phyloP scores from a whole-genome alignment of 2,329 filamentous ascomycete species.

The Colletotrichum orbiculare region DNA sequence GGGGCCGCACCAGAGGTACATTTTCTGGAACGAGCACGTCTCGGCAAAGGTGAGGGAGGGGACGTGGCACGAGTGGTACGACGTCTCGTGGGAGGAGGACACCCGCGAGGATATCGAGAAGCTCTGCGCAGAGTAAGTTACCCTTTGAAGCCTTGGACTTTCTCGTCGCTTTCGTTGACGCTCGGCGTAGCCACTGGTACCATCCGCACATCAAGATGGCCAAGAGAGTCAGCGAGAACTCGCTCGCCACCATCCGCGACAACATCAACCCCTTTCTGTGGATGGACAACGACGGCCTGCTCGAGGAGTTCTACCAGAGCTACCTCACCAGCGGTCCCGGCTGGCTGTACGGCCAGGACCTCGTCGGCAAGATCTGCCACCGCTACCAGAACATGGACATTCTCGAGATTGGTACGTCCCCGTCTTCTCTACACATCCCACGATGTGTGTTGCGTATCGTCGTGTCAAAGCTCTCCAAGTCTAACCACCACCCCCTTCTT shows the following conservation, averaged over 20 bases:
- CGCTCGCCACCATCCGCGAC: slow-evolving; percentile 12
- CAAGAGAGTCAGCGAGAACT: slow-evolving; percentile 10
- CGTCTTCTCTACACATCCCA: background rate
- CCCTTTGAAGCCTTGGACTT: too few species aligned
- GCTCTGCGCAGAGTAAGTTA: background rate
- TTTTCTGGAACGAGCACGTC: slow-evolving; percentile 23
- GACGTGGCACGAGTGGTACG: slow-evolving; percentile 5
- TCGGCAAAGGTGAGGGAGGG: slow-evolving; percentile 1
- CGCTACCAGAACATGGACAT: slow-evolving; percentile 10
- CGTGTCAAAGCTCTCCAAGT: too few species aligned
- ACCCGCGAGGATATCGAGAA: background rate
- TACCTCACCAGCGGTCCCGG: slow-evolving; percentile 16
- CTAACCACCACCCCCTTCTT: too few species aligned
- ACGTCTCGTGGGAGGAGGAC: slow-evolving; percentile 1
- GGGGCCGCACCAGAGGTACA: background rate
- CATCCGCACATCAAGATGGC: slow-evolving; percentile 1
- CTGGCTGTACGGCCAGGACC: slow-evolving; percentile 8
- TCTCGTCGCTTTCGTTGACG: too few species aligned
- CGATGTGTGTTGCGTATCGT: too few species aligned
- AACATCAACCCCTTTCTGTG: slow-evolving; percentile 18
- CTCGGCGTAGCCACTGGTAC: background rate
- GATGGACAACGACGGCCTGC: slow-evolving; percentile 23
- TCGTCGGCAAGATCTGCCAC: slow-evolving; percentile 8
- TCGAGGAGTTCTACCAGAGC: slow-evolving; percentile 23
- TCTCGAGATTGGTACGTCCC: background rate